These are phyloP conservation scores for Eucalyptus paniculata DNA, from an alignment of 345 rosid species.

Conservation along the genomic window DNA sequence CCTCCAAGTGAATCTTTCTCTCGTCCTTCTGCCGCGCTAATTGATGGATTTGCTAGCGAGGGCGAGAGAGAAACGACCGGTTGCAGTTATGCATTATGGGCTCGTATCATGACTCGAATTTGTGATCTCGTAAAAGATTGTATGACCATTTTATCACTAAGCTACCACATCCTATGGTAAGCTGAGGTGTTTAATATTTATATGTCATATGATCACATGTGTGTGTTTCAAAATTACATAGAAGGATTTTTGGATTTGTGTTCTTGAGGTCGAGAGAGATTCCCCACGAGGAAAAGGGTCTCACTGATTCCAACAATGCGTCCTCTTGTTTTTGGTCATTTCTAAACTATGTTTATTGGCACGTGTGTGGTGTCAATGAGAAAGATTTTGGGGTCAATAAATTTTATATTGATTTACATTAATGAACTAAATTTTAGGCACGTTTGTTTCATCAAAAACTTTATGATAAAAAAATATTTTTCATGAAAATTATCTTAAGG, in stretches of 20 bases:
- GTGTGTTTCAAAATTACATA: neutral
- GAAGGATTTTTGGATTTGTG: no score
- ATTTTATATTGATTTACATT: neutral
- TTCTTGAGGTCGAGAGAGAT: neutral
- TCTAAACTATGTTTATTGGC: no score
- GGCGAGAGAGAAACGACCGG: no score
- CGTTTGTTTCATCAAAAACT: neutral
- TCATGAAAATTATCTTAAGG: no score
- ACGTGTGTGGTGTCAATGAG: no score
- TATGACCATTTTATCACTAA: rapidly evolving
- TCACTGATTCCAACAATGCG: neutral
- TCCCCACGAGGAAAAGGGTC: neutral
- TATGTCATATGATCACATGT: neutral
- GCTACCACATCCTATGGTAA: neutral
- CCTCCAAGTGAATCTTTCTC: no score
- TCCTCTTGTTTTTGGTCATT: neutral
- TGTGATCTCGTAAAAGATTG: neutral
- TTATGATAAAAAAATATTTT: neutral
- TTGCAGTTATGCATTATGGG: no score
- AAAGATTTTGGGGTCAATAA: neutral
- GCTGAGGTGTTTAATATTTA: neutral
- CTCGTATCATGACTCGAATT: neutral
- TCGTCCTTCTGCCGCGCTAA: no score
- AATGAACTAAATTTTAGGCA: neutral
- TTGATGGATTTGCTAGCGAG: no score